phyloP scores from a whole-genome alignment of 1,284 basidiomycete species.

The Moesziomyces sp. region DNA sequence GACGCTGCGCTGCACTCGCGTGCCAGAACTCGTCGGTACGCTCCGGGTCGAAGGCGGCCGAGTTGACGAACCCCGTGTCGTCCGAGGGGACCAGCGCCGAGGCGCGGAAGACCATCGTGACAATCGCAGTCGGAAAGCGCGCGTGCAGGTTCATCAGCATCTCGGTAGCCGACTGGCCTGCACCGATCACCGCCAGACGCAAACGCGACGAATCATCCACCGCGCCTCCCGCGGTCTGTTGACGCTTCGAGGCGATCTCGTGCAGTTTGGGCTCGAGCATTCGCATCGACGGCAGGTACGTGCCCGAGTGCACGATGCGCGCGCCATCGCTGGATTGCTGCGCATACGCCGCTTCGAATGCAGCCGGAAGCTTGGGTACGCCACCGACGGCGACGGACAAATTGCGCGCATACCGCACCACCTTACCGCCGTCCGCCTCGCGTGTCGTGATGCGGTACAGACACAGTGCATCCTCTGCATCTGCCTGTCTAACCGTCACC shows the following conservation, averaged over 20 bases:
- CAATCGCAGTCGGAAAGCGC: constrained; percentile 60
- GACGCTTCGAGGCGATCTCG: constrained; percentile 18
- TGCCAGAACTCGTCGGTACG: constrained; percentile 65
- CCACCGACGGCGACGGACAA: constrained; percentile 63
- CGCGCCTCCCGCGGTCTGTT: constrained; percentile 4
- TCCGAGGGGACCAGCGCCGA: constrained; percentile 64
- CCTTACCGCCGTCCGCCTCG: constrained; percentile 19
- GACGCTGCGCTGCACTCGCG: constrained; percentile 48
- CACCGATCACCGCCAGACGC: constrained; percentile 63
- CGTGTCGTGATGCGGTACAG: constrained; percentile 49
- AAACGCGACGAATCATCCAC: constrained; percentile 36
- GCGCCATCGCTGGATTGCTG: constrained; percentile 20
- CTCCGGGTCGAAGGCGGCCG: constrained; percentile 64
- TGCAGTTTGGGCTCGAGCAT: constrained; percentile 51
- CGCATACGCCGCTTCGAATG: constrained; percentile 45
- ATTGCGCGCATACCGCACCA: constrained; percentile 52
- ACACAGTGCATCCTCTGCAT: constrained; percentile 30
- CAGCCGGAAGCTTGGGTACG: constrained; percentile 49
- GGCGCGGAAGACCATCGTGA: constrained; percentile 64
- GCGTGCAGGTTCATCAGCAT: constrained; percentile 62
- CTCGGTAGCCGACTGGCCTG: constrained; percentile 64
- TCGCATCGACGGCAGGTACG: constrained; percentile 58
- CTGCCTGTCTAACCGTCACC: constrained; percentile 24
- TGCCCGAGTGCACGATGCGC: constrained; percentile 60
- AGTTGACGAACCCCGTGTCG: constrained; percentile 66